phyloP scores from a whole-genome alignment of 208 protist species.

The Angomonas deanei region DNA sequence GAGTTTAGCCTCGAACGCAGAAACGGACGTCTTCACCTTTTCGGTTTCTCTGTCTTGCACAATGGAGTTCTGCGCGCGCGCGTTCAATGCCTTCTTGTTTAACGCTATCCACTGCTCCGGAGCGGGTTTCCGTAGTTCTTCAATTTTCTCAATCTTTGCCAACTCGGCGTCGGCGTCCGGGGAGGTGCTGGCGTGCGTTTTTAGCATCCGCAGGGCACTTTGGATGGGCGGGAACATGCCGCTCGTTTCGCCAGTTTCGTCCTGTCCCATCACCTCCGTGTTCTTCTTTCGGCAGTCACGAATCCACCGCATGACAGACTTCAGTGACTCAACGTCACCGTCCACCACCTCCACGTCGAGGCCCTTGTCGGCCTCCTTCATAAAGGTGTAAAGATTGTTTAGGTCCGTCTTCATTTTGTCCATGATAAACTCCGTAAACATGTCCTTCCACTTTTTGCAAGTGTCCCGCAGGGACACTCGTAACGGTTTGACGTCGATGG shows the following conservation, averaged over 20 bases:
- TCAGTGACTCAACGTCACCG: conserved; percentile 85
- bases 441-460: conserved; percentile 93
- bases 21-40: conserved; percentile 88
- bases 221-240: conserved; percentile 92
- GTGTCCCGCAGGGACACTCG: conserved; percentile 89
- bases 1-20: conserved; percentile 71
- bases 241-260: conserved; percentile 74
- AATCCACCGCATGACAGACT: conserved; percentile 92
- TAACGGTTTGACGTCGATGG: conserved; percentile 94
- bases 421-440: conserved; percentile 92
- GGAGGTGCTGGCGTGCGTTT: conserved; percentile 80
- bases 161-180: conserved; percentile 71
- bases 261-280: conserved; percentile 76
- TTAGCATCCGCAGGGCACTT: conserved; percentile 89
- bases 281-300: conserved; percentile 87
- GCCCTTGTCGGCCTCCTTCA: conserved; percentile 88
- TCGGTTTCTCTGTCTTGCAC: conserved; percentile 90
- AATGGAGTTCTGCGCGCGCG: conserved; percentile 89
- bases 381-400: conserved; percentile 85
- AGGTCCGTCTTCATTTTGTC: conserved; percentile 86
- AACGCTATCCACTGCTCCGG: conserved; percentile 88
- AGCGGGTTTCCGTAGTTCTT: conserved; percentile 89
- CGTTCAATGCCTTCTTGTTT: conserved; percentile 92
- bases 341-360: conserved; percentile 90
- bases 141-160: conserved; percentile 85